Percentiles rank a stretch among this genome's conserved stretches.
Conservation (phyloP, 2,329 filamentous ascomycete species). For the Fusarium multiceps region DNA sequence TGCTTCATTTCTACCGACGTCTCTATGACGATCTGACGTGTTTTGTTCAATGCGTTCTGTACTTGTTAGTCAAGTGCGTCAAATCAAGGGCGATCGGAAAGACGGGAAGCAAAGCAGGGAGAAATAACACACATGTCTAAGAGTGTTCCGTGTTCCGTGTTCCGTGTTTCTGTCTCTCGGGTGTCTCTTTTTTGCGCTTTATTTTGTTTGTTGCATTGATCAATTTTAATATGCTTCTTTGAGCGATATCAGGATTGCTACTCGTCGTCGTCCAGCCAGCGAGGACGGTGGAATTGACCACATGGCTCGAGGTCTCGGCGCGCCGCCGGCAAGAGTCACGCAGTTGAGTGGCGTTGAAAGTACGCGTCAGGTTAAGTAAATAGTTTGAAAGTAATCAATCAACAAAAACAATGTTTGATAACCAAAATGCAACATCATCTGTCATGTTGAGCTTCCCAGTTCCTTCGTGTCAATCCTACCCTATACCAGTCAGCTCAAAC, state of each 20-base stretch:
- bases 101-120: constrained; percentile 23
- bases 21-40: neutral
- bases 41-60: neutral
- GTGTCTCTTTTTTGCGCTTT: neutral
- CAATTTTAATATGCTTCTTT: neutral
- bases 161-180: neutral
- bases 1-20: neutral
- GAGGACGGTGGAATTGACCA: constrained; percentile 6
- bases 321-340: constrained; percentile 2
- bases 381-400: neutral
- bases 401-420: neutral
- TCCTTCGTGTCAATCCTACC: neutral
- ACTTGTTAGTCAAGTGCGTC: constrained; percentile 1
- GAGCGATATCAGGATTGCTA: neutral
- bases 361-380: neutral
- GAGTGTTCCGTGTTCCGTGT: no score
- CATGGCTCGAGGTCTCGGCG: neutral
- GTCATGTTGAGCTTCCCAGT: neutral
- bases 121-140: constrained; percentile 15
- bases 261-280: constrained; percentile 26
- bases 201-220: neutral
- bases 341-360: neutral
- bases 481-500: no score
- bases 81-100: neutral
- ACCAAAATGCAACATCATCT: neutral